These are phyloP conservation scores for Cercospora zeina DNA, from an alignment of 2,329 filamentous ascomycete genomes.

Conservation along the genomic window DNA sequence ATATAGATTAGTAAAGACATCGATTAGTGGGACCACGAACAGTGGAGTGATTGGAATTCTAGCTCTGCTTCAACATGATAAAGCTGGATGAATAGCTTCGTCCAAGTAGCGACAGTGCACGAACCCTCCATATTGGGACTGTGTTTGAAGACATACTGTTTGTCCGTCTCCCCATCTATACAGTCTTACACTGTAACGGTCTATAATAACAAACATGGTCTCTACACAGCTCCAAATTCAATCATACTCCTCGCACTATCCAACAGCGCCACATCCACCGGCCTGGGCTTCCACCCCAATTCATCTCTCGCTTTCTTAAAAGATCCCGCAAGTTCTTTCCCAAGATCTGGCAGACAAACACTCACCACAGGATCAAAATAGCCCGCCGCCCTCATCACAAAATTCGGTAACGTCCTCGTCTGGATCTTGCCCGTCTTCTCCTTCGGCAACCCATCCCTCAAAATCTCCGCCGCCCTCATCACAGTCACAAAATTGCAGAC, in stretches of 20 bases:
- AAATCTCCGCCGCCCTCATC: conserved; percentile 19
- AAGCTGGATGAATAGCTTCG: no score
- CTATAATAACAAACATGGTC: background rate
- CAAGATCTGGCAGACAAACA: conserved; percentile 27
- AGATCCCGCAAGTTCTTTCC: conserved; percentile 26
- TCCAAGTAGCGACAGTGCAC: no score
- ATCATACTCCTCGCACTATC: conserved; percentile 26
- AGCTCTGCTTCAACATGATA: no score
- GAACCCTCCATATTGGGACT: no score
- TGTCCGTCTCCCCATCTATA: background rate
- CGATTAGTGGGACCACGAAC: no score
- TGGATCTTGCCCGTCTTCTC: conserved; percentile 27
- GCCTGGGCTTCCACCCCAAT: conserved; percentile 23
- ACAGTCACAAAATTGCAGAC: conserved; percentile 29
- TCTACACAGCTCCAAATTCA: conserved; percentile 24
- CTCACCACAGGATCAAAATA: conserved; percentile 29
- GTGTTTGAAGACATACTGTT: no score
- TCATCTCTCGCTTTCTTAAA: conserved; percentile 25
- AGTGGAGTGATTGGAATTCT: no score
- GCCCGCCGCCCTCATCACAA: conserved; percentile 28
- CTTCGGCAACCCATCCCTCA: conserved; percentile 20
- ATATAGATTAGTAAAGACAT: no score
- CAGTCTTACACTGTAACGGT: background rate
- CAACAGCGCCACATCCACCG: conserved; percentile 24
- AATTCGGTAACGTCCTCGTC: conserved; percentile 25